phyloP scores from a whole-genome alignment of 331 rosid species.

The Quercus phellos region DNA sequence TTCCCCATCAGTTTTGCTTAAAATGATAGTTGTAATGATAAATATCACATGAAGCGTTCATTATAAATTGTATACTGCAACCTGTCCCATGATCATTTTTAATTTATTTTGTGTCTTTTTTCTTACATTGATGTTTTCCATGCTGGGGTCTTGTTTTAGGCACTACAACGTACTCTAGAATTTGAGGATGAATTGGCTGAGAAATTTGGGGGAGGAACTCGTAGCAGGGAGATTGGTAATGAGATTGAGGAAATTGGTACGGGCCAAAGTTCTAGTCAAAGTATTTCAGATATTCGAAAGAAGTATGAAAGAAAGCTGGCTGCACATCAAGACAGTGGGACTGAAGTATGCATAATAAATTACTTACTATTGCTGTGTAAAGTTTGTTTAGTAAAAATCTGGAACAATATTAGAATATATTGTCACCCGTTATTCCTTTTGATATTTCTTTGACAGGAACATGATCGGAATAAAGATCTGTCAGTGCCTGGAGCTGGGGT shows the following conservation, averaged over 20 bases:
- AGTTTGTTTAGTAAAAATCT: not conserved
- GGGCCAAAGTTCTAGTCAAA: slow-evolving; percentile 53
- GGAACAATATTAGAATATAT: not conserved
- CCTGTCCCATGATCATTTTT: slow-evolving; percentile 3
- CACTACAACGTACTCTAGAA: slow-evolving; percentile 90
- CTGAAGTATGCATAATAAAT: slow-evolving; percentile 48
- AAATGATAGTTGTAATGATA: not conserved
- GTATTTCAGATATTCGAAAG: slow-evolving; percentile 82
- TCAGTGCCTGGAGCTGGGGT: slow-evolving; percentile 99
- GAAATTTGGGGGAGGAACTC: slow-evolving; percentile 93
- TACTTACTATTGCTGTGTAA: slow-evolving; percentile 11
- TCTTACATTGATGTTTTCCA: slow-evolving; percentile 21
- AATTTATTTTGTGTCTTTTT: slow-evolving; percentile 17
- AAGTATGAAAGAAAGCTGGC: slow-evolving; percentile 91
- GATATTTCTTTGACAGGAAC: slow-evolving; percentile 55
- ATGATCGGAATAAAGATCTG: slow-evolving; percentile 63
- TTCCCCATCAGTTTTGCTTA: not conserved
- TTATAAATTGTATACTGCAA: not conserved
- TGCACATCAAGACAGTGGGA: slow-evolving; percentile 65
- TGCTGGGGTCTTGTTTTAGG: slow-evolving; percentile 47
- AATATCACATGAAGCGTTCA: not conserved
- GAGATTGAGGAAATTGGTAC: slow-evolving; percentile 87
- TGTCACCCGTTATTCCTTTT: slow-evolving; percentile 17
- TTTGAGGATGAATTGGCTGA: slow-evolving; percentile 99
- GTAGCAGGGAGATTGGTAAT: slow-evolving; percentile 66